Percentiles rank a stretch among this genome's conserved stretches.
Evolutionary conservation across 2,329 filamentous ascomycete species (phyloP).

Genomic region (Chrysoporthe cubensis): DNA sequence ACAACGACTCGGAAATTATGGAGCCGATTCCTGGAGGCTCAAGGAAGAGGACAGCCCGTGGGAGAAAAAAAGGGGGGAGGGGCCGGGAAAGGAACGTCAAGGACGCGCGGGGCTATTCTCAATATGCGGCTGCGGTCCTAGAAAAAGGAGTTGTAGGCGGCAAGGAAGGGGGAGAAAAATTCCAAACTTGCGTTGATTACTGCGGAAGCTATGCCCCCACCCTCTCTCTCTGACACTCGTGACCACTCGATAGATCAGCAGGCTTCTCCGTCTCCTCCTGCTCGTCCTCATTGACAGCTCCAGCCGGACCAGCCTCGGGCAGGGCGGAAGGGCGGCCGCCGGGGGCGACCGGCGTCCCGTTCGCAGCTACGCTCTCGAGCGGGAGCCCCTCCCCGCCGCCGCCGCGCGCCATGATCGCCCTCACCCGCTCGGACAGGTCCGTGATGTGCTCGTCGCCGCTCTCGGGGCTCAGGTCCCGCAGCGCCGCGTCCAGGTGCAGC

Average conservation of each 20-base stretch:
- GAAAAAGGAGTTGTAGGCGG: conserved; percentile 11
- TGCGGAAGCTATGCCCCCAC: background rate
- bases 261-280: conserved; percentile 62
- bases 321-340: conserved; percentile 32
- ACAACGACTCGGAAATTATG: background rate
- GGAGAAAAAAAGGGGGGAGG: background rate
- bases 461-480: conserved; percentile 72
- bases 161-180: conserved; percentile 22
- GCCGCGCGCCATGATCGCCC: conserved; percentile 56
- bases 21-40: background rate
- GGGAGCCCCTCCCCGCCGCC: conserved; percentile 28
- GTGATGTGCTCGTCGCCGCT: conserved; percentile 84
- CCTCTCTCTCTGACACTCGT: background rate
- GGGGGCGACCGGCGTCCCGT: conserved; percentile 11
- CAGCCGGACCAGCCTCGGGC: conserved; percentile 33
- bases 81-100: background rate
- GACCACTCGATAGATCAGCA: background rate
- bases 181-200: background rate
- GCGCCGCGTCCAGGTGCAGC: conserved; percentile 74
- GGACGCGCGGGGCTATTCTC: background rate
- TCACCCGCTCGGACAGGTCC: conserved; percentile 76
- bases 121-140: too few species aligned
- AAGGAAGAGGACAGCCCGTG: conserved; percentile 7
- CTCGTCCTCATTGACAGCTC: conserved; percentile 56
- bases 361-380: conserved; percentile 27